A percentile compares a stretch with the other conserved stretches of the same genome.
These are phyloP conservation scores for Acanthamoeba rhysodes DNA, from an alignment of 208 protist species.

Conservation along the genomic window DNA sequence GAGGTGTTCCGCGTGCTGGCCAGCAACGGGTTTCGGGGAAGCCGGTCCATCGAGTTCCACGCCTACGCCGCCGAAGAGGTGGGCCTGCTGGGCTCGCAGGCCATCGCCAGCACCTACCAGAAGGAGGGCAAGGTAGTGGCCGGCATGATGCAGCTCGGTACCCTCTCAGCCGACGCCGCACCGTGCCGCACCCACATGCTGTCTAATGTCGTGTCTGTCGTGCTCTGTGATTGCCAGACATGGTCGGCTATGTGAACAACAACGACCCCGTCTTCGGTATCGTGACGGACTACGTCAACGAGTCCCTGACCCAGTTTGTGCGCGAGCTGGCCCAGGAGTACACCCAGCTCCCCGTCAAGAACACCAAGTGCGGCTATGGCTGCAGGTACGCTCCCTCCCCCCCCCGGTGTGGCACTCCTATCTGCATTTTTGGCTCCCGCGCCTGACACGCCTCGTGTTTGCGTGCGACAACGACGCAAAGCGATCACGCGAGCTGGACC, in stretches of 20 bases:
- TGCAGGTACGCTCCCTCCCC: not conserved
- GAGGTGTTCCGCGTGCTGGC: conserved; percentile 79
- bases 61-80: conserved; percentile 82
- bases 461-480: not conserved
- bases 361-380: conserved; percentile 81
- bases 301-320: conserved; percentile 75
- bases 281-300: conserved; percentile 77
- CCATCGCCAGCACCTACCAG: conserved; percentile 78
- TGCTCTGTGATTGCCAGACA: conserved; percentile 41
- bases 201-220: not conserved
- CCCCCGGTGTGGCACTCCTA: too few relatives aligned
- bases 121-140: conserved; percentile 68
- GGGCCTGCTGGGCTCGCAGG: conserved; percentile 78
- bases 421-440: too few relatives aligned
- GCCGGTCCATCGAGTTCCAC: conserved; percentile 81
- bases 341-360: conserved; percentile 21
- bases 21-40: conserved; percentile 74
- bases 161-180: not conserved
- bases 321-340: conserved; percentile 65
- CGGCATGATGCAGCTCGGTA: conserved; percentile 81
- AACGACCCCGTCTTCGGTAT: conserved; percentile 23
- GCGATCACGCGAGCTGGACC: conserved; percentile 79
- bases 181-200: not conserved
- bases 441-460: too few relatives aligned
- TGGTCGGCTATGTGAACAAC: conserved; percentile 70